Evolutionary conservation across 768 basidiomycete genomes (phyloP).

Genomic region (Collybia sordida): DNA sequence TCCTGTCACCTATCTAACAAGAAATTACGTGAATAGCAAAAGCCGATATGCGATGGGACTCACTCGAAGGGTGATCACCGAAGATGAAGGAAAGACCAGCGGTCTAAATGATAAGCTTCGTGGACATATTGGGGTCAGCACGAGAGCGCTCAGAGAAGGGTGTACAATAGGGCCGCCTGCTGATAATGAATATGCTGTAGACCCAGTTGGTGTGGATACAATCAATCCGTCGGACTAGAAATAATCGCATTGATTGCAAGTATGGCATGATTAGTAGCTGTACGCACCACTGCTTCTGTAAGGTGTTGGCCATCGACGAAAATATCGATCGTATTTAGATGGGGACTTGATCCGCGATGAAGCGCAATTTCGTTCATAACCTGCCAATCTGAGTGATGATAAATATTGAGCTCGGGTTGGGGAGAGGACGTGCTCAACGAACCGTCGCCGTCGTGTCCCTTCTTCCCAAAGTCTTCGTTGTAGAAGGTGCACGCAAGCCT

Average conservation of each 20-base stretch:
- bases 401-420: slow-evolving; percentile 2
- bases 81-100: slow-evolving; percentile 84
- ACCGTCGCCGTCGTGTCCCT: slow-evolving; percentile 62
- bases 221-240: slow-evolving; percentile 88
- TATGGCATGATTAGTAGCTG: slow-evolving; percentile 6
- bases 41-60: slow-evolving; percentile 20
- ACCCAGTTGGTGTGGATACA: slow-evolving; percentile 94
- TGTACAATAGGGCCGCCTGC: slow-evolving; percentile 97
- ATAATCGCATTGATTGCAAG: not conserved
- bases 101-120: slow-evolving; percentile 90
- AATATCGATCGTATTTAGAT: slow-evolving; percentile 91
- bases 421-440: slow-evolving; percentile 15
- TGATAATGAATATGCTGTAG: slow-evolving; percentile 94
- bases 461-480: slow-evolving; percentile 55
- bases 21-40: slow-evolving; percentile 3
- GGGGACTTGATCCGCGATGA: slow-evolving; percentile 89
- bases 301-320: slow-evolving; percentile 94
- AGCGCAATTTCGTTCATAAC: slow-evolving; percentile 97
- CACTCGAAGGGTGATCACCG: slow-evolving; percentile 72
- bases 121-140: slow-evolving; percentile 95
- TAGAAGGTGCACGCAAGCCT: slow-evolving; percentile 81
- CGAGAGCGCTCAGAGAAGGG: slow-evolving; percentile 84
- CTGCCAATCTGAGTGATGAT: slow-evolving; percentile 70
- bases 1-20: slow-evolving; percentile 76
- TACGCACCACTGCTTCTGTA: slow-evolving; percentile 89